Percentiles rank a stretch among this genome's conserved stretches.
phyloP scores from a whole-genome alignment of 2,329 filamentous ascomycete genomes.

The Dichotomopilus funicola region DNA sequence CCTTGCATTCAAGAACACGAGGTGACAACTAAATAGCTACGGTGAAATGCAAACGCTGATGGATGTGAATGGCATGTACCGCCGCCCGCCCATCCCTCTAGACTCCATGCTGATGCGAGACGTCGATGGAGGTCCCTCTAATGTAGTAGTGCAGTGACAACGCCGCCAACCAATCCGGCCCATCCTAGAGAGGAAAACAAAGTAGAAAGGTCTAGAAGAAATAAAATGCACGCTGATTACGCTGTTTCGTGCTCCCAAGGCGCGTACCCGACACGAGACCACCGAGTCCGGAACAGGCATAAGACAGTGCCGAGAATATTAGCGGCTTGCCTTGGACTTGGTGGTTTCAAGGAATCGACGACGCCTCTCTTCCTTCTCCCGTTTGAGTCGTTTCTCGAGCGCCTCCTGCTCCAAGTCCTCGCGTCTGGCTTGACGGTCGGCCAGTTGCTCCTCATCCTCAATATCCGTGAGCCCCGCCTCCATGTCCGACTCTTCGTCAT shows the following conservation, averaged over 20 bases:
- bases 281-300: background rate
- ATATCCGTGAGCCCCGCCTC: conserved; percentile 70
- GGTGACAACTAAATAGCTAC: background rate
- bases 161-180: conserved; percentile 5
- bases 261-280: too few relatives aligned
- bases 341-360: conserved; percentile 23
- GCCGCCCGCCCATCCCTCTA: background rate
- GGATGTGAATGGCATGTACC: background rate
- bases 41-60: background rate
- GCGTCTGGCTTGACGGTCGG: conserved; percentile 54
- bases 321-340: conserved; percentile 16
- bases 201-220: background rate
- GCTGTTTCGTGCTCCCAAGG: too few relatives aligned
- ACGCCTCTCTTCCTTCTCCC: conserved; percentile 54
- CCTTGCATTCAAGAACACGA: too few relatives aligned
- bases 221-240: too few relatives aligned
- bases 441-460: conserved; percentile 61
- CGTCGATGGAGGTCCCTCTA: conserved; percentile 10
- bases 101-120: conserved; percentile 15
- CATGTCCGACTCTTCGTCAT: conserved; percentile 67
- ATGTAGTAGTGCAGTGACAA: background rate
- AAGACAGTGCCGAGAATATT: background rate
- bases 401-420: conserved; percentile 62
- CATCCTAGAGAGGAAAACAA: background rate
- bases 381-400: conserved; percentile 55